These are phyloP conservation scores for Aotearoamyces nothofagi DNA, from an alignment of 2,329 filamentous ascomycete species.

Conservation along the genomic window DNA sequence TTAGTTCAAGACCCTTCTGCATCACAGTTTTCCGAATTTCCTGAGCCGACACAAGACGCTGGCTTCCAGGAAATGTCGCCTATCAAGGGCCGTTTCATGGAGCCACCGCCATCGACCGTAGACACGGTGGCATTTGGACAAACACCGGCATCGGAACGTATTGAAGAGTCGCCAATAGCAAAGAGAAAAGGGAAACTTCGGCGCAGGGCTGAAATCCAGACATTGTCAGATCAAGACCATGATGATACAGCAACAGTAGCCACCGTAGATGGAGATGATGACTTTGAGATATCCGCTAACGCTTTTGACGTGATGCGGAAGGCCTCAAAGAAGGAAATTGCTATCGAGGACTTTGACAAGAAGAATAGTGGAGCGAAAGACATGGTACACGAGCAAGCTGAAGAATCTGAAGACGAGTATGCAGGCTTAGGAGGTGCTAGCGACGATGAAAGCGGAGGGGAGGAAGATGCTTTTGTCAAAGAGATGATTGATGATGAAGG, in stretches of 20 bases:
- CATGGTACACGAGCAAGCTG: slow-evolving; percentile 84
- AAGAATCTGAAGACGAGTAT: slow-evolving; percentile 97
- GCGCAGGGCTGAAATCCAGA: slow-evolving; percentile 25
- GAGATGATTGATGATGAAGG: slow-evolving; percentile 85
- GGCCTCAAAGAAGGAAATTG: slow-evolving; percentile 39
- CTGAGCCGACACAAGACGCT: slow-evolving; percentile 67
- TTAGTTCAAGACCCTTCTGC: slow-evolving; percentile 27
- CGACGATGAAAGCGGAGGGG: slow-evolving; percentile 69
- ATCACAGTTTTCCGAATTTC: slow-evolving; percentile 53
- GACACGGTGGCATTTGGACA: slow-evolving; percentile 43
- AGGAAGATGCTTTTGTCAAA: slow-evolving; percentile 58
- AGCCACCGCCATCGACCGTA: slow-evolving; percentile 49
- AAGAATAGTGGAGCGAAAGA: slow-evolving; percentile 77
- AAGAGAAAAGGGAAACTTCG: slow-evolving; percentile 43
- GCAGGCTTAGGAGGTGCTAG: slow-evolving; percentile 82
- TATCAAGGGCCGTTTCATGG: slow-evolving; percentile 49
- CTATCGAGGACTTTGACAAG: slow-evolving; percentile 52
- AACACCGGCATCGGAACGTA: slow-evolving; percentile 18
- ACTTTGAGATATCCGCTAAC: slow-evolving; percentile 22
- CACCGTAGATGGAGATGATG: slow-evolving; percentile 16
- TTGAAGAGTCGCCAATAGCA: slow-evolving; percentile 50
- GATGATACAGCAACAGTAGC: slow-evolving; percentile 9
- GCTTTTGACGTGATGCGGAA: slow-evolving; percentile 46
- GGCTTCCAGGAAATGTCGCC: slow-evolving; percentile 65
- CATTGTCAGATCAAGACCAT: slow-evolving; percentile 24